Percentiles rank a stretch among this genome's conserved stretches.
These are phyloP conservation scores for Aspergillus neoniger DNA, from an alignment of 2,329 filamentous ascomycete genomes.

Conservation along the genomic window DNA sequence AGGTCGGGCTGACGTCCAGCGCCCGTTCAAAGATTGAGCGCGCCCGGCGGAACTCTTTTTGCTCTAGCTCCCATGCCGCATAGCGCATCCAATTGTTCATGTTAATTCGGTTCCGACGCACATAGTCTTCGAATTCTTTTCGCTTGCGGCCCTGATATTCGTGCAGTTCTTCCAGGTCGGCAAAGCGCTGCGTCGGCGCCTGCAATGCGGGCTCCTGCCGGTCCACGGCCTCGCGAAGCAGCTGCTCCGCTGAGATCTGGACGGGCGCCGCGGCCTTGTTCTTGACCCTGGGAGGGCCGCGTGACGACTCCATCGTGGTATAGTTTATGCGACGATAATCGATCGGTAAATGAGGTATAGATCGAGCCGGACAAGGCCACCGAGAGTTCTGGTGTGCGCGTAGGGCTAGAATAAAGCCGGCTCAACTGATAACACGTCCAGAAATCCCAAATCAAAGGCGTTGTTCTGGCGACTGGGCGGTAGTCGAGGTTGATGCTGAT, in stretches of 20 bases:
- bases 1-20: conserved; percentile 86
- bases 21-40: conserved; percentile 93
- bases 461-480: background rate
- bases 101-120: conserved; percentile 88
- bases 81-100: conserved; percentile 99
- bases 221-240: conserved; percentile 95
- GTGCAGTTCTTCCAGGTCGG: conserved; percentile 95
- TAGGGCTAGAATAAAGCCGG: background rate
- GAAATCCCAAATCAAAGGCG: background rate
- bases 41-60: conserved; percentile 93
- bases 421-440: background rate
- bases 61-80: conserved; percentile 94
- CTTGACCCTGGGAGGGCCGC: conserved; percentile 93
- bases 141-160: conserved; percentile 95
- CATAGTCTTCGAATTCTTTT: conserved; percentile 97
- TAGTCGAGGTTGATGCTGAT: conserved; percentile 1
- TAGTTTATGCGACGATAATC: background rate
- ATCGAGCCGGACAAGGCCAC: background rate
- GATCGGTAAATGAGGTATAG: conserved; percentile 1
- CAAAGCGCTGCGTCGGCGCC: conserved; percentile 90
- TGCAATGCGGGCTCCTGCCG: conserved; percentile 86
- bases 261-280: conserved; percentile 93
- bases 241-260: conserved; percentile 94
- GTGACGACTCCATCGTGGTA: conserved; percentile 77
- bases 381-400: background rate